These are phyloP conservation scores for Raffaelea arxii DNA, from an alignment of 2,329 filamentous ascomycete genomes.

Conservation along the genomic window DNA sequence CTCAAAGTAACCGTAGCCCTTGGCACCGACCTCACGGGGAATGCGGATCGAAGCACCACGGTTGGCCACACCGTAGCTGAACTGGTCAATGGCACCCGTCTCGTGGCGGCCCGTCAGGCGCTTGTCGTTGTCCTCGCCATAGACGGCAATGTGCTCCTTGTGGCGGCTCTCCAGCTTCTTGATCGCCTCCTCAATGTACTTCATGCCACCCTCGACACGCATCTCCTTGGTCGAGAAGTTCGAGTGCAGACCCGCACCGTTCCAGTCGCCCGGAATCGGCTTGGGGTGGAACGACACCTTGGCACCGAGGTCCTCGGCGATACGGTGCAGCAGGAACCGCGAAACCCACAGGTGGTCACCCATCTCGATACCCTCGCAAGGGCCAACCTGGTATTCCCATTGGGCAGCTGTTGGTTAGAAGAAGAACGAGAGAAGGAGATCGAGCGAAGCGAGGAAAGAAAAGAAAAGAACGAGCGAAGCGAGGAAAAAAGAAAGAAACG, in stretches of 20 bases:
- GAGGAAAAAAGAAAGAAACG: no score
- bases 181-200: slow-evolving; percentile 79
- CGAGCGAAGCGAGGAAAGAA: no score
- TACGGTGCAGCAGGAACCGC: slow-evolving; percentile 65
- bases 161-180: slow-evolving; percentile 75
- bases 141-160: slow-evolving; percentile 77
- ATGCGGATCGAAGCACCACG: slow-evolving; percentile 91
- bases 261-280: slow-evolving; percentile 91
- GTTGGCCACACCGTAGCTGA: slow-evolving; percentile 92
- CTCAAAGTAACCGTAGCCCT: slow-evolving; percentile 58
- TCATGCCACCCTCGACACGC: slow-evolving; percentile 88
- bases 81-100: slow-evolving; percentile 87
- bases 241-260: slow-evolving; percentile 64
- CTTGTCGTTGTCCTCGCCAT: slow-evolving; percentile 90
- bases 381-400: slow-evolving; percentile 17
- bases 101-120: slow-evolving; percentile 91
- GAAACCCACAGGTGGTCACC: slow-evolving; percentile 96
- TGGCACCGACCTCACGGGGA: slow-evolving; percentile 52
- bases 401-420: slow-evolving; percentile 10
- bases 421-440: no score
- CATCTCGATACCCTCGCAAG: slow-evolving; percentile 32
- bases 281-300: slow-evolving; percentile 95
- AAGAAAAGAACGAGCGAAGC: no score
- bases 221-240: slow-evolving; percentile 90
- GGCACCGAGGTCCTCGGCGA: slow-evolving; percentile 92